phyloP scores from a whole-genome alignment of 352 stramenopile species.

The Globisporangium carolinianum region DNA sequence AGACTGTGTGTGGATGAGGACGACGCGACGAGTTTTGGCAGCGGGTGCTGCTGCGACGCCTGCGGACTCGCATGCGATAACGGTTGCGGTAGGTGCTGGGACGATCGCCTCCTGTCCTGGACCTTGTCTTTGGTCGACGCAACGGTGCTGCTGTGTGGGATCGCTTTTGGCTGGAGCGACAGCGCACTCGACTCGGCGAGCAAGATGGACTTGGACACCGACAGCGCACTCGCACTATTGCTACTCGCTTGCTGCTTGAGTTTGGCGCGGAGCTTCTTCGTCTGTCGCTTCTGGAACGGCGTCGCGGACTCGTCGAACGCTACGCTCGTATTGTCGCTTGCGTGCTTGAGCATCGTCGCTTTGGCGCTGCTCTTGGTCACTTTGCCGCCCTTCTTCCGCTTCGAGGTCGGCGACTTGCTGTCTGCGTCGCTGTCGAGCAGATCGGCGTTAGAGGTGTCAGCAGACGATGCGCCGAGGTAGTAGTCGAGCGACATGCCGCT shows the following conservation, averaged over 20 bases:
- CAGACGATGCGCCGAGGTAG: slow-evolving; percentile 39
- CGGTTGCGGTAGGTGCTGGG: slow-evolving; percentile 7
- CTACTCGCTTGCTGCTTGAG: slow-evolving; percentile 21
- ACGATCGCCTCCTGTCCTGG: slow-evolving; percentile 28
- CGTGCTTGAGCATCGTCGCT: slow-evolving; percentile 3
- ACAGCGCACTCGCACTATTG: slow-evolving; percentile 10
- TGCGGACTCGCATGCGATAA: slow-evolving; percentile 12
- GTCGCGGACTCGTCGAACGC: slow-evolving; percentile 19
- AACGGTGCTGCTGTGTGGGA: slow-evolving; percentile 6
- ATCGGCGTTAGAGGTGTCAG: slow-evolving; percentile 5
- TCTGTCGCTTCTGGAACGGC: slow-evolving; percentile 41
- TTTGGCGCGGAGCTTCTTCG: slow-evolving; percentile 39
- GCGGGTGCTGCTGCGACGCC: slow-evolving; percentile 20
- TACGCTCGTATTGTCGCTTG: slow-evolving; percentile 1
- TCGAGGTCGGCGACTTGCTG: slow-evolving; percentile 24
- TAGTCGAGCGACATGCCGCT: slow-evolving; percentile 60
- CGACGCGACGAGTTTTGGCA: slow-evolving; percentile 35
- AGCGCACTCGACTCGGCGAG: slow-evolving; percentile 21
- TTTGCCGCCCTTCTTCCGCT: slow-evolving; percentile 26
- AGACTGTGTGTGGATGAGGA: slow-evolving; percentile 28
- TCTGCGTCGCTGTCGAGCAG: slow-evolving; percentile 12
- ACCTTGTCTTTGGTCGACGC: slow-evolving; percentile 15
- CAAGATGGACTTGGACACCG: slow-evolving; percentile 45
- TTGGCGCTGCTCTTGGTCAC: slow-evolving; percentile 15
- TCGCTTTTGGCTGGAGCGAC: slow-evolving; percentile 14